These are phyloP conservation scores for Penicillium roqueforti DNA, from an alignment of 495 filamentous ascomycete genomes.

Conservation along the genomic window DNA sequence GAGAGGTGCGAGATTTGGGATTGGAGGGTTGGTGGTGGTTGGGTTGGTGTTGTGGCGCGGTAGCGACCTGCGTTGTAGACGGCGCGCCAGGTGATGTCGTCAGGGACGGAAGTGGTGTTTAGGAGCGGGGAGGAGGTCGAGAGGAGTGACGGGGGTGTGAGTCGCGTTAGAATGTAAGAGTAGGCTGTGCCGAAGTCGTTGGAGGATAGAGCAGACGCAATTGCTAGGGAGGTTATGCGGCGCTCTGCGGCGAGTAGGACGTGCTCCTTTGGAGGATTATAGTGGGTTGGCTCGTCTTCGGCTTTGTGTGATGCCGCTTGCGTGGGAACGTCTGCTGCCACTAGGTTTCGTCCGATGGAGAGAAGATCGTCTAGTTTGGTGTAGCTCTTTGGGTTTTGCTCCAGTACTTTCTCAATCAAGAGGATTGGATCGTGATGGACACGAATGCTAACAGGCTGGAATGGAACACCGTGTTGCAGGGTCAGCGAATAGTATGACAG, in stretches of 20 bases:
- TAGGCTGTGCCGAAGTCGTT: conserved; percentile 97
- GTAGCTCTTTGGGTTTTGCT: conserved; percentile 83
- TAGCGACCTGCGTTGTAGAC: conserved; percentile 85
- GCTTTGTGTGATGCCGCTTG: conserved; percentile 20
- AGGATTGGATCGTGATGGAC: conserved; percentile 81
- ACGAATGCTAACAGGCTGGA: conserved; percentile 85
- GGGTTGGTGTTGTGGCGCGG: conserved; percentile 43
- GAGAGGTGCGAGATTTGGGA: conserved; percentile 42
- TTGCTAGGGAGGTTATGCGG: conserved; percentile 80
- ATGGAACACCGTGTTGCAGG: conserved; percentile 85
- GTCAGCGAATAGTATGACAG: conserved; percentile 86
- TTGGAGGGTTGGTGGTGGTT: conserved; percentile 27
- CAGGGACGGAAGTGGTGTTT: conserved; percentile 38
- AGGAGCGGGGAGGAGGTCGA: conserved; percentile 28
- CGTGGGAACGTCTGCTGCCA: conserved; percentile 58
- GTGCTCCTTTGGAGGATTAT: conserved; percentile 20
- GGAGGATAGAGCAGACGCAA: conserved; percentile 77
- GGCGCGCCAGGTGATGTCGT: conserved; percentile 89
- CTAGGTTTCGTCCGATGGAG: conserved; percentile 70
- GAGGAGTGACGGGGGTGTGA: conserved; percentile 38
- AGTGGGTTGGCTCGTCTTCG: conserved; percentile 5
- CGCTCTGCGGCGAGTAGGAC: conserved; percentile 47
- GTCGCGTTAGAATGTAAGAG: conserved; percentile 77
- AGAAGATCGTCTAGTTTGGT: conserved; percentile 82
- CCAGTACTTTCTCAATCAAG: conserved; percentile 77